Conservation (phyloP, 2,329 filamentous ascomycete genomes). For the Geoglossum cookeanum region DNA sequence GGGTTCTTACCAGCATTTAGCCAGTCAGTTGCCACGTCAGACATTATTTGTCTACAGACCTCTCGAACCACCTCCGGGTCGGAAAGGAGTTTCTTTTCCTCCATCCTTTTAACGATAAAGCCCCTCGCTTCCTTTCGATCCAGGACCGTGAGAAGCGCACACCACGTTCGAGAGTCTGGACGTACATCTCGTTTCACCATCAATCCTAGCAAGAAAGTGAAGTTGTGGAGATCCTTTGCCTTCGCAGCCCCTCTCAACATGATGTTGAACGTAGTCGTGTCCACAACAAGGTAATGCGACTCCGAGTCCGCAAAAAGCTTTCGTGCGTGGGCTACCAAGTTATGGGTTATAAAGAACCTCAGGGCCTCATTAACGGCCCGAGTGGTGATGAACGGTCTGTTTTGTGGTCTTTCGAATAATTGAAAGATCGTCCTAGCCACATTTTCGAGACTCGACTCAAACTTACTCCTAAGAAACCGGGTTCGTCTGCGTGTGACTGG, state of each 20-base stretch:
- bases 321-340: not conserved
- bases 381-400: not conserved
- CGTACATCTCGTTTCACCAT: conserved; percentile 21
- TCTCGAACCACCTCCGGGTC: conserved; percentile 11
- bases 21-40: conserved; percentile 17
- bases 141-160: conserved; percentile 20
- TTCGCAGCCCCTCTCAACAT: conserved; percentile 21
- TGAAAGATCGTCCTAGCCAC: not conserved
- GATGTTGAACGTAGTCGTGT: conserved; percentile 26
- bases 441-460: not conserved
- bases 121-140: conserved; percentile 14
- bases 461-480: not conserved
- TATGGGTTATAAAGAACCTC: not conserved
- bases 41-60: conserved; percentile 16
- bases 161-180: conserved; percentile 25
- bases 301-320: not conserved
- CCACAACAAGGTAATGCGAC: conserved; percentile 16
- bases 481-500: not conserved
- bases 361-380: conserved; percentile 4
- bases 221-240: conserved; percentile 20
- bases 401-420: not conserved
- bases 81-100: conserved; percentile 16
- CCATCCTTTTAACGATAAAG: conserved; percentile 17
- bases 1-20: conserved; percentile 18
- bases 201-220: conserved; percentile 19